Conservation (phyloP, 1,139 yeast species). For the Geotrichum klebahnii region DNA sequence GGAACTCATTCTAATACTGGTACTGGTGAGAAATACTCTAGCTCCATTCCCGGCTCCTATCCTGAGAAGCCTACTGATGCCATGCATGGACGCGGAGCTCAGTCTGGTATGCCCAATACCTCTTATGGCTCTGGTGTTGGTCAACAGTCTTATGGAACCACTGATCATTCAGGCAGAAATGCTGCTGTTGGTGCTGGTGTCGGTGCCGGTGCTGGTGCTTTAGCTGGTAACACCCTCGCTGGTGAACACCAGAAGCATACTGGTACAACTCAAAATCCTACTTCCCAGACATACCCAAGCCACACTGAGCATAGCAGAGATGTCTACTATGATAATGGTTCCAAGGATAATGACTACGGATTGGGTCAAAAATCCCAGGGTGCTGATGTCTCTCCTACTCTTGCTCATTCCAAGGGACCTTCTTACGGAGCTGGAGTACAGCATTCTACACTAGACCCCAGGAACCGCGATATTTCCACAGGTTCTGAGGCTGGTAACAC, state of each 20-base stretch:
- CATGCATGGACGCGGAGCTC: not conserved
- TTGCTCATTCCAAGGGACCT: slow-evolving; percentile 6
- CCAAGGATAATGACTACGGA: not conserved
- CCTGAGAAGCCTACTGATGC: slow-evolving; percentile 7
- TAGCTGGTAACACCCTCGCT: slow-evolving; percentile 7
- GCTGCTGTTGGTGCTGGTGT: slow-evolving; percentile 16
- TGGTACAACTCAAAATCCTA: not conserved
- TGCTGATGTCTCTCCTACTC: slow-evolving; percentile 10
- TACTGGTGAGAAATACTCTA: slow-evolving; percentile 4
- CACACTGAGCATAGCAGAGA: slow-evolving; percentile 6
- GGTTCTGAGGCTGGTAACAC: slow-evolving; percentile 12
- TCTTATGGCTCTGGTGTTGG: not conserved
- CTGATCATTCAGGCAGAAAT: slow-evolving; percentile 7
- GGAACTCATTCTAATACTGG: slow-evolving; percentile 5
- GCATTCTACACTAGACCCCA: not conserved
- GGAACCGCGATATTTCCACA: not conserved
- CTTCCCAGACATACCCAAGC: slow-evolving; percentile 5
- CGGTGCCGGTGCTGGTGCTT: slow-evolving; percentile 14
- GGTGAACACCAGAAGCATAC: slow-evolving; percentile 8
- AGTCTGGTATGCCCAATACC: not conserved
- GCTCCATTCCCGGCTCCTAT: slow-evolving; percentile 16
- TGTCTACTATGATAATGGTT: slow-evolving; percentile 16
- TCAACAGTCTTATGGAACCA: slow-evolving; percentile 4
- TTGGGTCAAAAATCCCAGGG: not conserved
- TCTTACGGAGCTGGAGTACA: slow-evolving; percentile 5